These are phyloP conservation scores for Penicillium freii DNA, from an alignment of 2,329 filamentous ascomycete species.

Conservation along the genomic window DNA sequence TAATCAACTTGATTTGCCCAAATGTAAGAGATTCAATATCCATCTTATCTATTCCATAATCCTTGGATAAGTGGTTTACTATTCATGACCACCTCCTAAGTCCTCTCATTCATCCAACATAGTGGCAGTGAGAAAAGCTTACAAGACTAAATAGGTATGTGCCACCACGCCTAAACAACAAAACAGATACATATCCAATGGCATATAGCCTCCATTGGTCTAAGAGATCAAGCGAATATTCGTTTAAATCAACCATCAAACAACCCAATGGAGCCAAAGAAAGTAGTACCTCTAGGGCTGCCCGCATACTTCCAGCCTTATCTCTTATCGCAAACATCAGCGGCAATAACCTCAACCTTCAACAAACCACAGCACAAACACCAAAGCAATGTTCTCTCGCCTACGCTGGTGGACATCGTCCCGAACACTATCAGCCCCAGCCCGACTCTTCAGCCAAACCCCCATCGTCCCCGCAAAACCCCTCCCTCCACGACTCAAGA, in stretches of 20 bases:
- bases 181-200: neutral
- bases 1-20: neutral
- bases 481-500: slow-evolving; percentile 72
- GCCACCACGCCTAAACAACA: neutral
- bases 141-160: neutral
- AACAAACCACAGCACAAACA: neutral
- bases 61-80: neutral
- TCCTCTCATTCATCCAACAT: neutral
- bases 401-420: neutral
- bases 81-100: neutral
- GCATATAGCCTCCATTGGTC: neutral
- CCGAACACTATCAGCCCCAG: neutral
- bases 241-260: neutral
- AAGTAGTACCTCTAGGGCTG: neutral
- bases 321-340: slow-evolving; percentile 18
- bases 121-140: neutral
- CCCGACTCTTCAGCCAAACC: slow-evolving; percentile 27
- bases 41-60: neutral
- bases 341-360: neutral
- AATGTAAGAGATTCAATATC: neutral
- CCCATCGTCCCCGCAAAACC: slow-evolving; percentile 49
- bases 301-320: slow-evolving; percentile 6
- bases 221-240: neutral
- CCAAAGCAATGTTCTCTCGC: slow-evolving; percentile 9
- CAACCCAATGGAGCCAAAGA: neutral